Conservation (phyloP, 2,329 filamentous ascomycete genomes). For the Pseudogymnoascus pannorum region DNA sequence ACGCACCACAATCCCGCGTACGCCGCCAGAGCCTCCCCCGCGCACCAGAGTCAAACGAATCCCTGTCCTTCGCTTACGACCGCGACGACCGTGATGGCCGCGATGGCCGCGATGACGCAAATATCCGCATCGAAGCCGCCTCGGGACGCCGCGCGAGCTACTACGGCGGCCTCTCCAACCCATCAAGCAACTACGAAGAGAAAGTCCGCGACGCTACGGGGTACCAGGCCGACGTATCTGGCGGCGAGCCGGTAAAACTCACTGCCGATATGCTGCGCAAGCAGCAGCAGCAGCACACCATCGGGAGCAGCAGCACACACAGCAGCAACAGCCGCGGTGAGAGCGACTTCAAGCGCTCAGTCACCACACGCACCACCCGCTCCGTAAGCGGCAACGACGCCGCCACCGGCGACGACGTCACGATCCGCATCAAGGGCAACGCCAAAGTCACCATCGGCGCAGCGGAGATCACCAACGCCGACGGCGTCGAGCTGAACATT, state of each 20-base stretch:
- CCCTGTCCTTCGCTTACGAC: no score
- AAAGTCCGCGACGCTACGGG: conserved; percentile 37
- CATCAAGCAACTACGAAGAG: conserved; percentile 32
- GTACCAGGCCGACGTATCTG: conserved; percentile 48
- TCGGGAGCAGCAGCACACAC: conserved; percentile 48
- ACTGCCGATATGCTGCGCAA: conserved; percentile 46
- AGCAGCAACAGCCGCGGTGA: conserved; percentile 56
- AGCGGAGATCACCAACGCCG: conserved; percentile 50
- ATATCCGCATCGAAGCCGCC: not conserved
- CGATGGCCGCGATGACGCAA: not conserved
- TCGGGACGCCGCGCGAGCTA: not conserved
- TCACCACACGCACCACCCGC: conserved; percentile 51
- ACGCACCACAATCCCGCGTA: conserved; percentile 16
- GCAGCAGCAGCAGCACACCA: conserved; percentile 43
- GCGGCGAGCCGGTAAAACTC: conserved; percentile 39
- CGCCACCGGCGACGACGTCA: conserved; percentile 44
- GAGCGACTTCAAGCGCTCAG: conserved; percentile 55
- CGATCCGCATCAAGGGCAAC: conserved; percentile 50
- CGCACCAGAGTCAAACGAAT: not conserved
- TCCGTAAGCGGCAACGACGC: conserved; percentile 31
- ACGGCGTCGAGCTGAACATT: conserved; percentile 55
- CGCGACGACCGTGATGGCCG: no score
- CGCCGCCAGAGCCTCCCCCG: not conserved
- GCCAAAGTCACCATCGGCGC: conserved; percentile 50
- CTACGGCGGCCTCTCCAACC: conserved; percentile 11